Evolutionary conservation across 192 early-diverging fungal species (phyloP).

Genomic region (Rhizophagus prolifer): DNA sequence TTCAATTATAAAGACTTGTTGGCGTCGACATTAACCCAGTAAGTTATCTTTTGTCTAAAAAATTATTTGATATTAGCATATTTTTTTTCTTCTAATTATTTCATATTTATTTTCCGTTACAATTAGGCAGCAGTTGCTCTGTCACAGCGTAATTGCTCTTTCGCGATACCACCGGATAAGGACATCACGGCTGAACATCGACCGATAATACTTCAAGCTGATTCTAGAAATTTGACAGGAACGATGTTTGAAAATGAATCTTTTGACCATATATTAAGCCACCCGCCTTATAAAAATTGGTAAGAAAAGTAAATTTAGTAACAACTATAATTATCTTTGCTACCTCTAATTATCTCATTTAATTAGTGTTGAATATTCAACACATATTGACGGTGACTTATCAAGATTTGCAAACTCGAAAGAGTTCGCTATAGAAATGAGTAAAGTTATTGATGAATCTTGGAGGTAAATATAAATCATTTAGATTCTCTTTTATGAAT

Average conservation of each 20-base stretch:
- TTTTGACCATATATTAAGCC: slow-evolving; percentile 88
- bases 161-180: slow-evolving; percentile 64
- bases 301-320: background rate
- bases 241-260: slow-evolving; percentile 68
- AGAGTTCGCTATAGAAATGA: slow-evolving; percentile 78
- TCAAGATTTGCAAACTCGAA: slow-evolving; percentile 73
- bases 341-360: background rate
- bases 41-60: slow-evolving; percentile 17
- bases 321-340: background rate
- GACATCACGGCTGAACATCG: slow-evolving; percentile 73
- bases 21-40: slow-evolving; percentile 90
- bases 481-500: background rate
- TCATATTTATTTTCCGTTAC: background rate
- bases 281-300: slow-evolving; percentile 95
- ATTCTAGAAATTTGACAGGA: slow-evolving; percentile 68
- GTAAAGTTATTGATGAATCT: slow-evolving; percentile 65
- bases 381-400: slow-evolving; percentile 86
- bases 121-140: slow-evolving; percentile 73
- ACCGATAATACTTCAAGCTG: slow-evolving; percentile 79
- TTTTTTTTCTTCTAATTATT: background rate
- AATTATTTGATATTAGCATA: background rate
- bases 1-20: slow-evolving; percentile 38
- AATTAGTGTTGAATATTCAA: slow-evolving; percentile 67
- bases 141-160: slow-evolving; percentile 84
- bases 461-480: slow-evolving; percentile 49